phyloP scores from a whole-genome alignment of 2,329 filamentous ascomycete species.

The Truncatella angustata region DNA sequence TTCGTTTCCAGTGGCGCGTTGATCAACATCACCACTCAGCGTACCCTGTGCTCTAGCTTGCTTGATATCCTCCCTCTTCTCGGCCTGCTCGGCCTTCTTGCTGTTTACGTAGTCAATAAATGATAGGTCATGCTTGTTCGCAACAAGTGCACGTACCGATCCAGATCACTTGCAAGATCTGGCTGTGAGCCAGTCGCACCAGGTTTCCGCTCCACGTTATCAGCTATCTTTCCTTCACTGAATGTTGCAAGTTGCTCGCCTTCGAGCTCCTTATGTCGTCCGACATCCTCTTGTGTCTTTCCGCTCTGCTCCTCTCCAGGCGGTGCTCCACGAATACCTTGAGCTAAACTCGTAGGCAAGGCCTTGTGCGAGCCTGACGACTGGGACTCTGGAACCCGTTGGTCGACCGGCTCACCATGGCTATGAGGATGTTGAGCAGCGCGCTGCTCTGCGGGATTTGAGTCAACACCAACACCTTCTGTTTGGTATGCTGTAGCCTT shows the following conservation, averaged over 20 bases:
- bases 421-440: conserved; percentile 13
- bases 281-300: conserved; percentile 18
- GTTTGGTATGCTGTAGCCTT: conserved; percentile 22
- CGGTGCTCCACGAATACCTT: conserved; percentile 22
- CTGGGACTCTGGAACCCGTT: conserved; percentile 18
- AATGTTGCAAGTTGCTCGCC: conserved; percentile 27
- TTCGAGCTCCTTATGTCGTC: conserved; percentile 23
- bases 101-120: conserved; percentile 12
- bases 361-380: conserved; percentile 17
- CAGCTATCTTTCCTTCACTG: conserved; percentile 26
- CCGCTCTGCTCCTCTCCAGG: conserved; percentile 22
- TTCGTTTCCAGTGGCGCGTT: conserved; percentile 14
- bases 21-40: conserved; percentile 20
- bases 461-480: conserved; percentile 23
- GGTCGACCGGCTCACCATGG: conserved; percentile 13
- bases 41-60: conserved; percentile 22
- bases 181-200: conserved; percentile 26
- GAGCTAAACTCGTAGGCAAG: conserved; percentile 23
- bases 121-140: not conserved
- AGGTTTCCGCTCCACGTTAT: conserved; percentile 22
- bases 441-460: conserved; percentile 22
- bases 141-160: conserved; percentile 21
- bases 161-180: conserved; percentile 28
- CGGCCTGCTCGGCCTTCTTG: conserved; percentile 24
- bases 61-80: conserved; percentile 19